phyloP scores from a whole-genome alignment of 768 basidiomycete species.

The Trametopsis cervina region DNA sequence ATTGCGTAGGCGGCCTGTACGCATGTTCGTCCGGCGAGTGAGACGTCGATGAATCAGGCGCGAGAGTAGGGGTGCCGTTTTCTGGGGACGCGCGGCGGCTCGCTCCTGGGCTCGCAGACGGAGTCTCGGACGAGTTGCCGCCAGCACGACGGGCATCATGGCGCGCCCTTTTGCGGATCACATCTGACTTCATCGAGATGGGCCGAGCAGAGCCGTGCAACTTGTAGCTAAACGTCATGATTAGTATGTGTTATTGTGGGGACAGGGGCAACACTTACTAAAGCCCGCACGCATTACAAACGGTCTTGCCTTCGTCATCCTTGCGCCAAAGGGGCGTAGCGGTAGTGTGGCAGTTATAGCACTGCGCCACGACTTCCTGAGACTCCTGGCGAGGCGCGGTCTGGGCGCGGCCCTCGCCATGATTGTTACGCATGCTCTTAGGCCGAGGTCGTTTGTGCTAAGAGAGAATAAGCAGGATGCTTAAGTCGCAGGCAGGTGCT shows the following conservation, averaged over 20 bases:
- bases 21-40: slow-evolving; percentile 50
- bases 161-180: slow-evolving; percentile 80
- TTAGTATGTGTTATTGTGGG: background rate
- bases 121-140: slow-evolving; percentile 52
- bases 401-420: slow-evolving; percentile 65
- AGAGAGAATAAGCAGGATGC: background rate
- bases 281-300: slow-evolving; percentile 86
- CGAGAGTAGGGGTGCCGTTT: slow-evolving; percentile 51
- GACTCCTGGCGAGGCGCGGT: slow-evolving; percentile 59
- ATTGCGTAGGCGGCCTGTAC: slow-evolving; percentile 32
- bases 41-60: slow-evolving; percentile 63
- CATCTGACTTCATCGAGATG: slow-evolving; percentile 88
- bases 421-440: slow-evolving; percentile 77
- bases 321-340: slow-evolving; percentile 88
- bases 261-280: slow-evolving; percentile 46
- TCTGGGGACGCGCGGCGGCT: slow-evolving; percentile 71
- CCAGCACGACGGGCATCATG: slow-evolving; percentile 66
- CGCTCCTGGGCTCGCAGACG: slow-evolving; percentile 68
- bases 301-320: slow-evolving; percentile 86
- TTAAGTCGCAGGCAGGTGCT: background rate
- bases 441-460: slow-evolving; percentile 86
- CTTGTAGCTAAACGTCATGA: slow-evolving; percentile 48
- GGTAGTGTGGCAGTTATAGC: slow-evolving; percentile 86
- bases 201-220: slow-evolving; percentile 81
- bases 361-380: slow-evolving; percentile 77